phyloP scores from a whole-genome alignment of 305 asterid species.

The Fraxinus latifolia region DNA sequence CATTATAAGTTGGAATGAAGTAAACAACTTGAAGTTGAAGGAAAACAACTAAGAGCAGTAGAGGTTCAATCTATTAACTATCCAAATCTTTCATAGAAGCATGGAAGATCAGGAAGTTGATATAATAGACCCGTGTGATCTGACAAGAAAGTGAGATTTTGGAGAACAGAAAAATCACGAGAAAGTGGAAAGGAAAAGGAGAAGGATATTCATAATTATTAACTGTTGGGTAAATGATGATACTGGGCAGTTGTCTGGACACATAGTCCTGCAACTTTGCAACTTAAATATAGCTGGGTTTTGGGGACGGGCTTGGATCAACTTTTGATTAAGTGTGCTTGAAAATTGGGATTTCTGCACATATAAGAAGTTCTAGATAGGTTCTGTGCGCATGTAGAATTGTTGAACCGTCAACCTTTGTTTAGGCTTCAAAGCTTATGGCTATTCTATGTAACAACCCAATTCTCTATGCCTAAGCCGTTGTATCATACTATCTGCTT shows the following conservation, averaged over 20 bases:
- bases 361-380: background rate
- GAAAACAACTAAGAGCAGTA: background rate
- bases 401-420: background rate
- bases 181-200: background rate
- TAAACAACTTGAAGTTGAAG: background rate
- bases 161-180: background rate
- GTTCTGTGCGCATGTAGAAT: background rate
- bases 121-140: background rate
- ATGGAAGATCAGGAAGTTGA: background rate
- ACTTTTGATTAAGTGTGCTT: background rate
- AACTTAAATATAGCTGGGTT: background rate
- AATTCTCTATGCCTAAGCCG: background rate
- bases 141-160: background rate
- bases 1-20: background rate
- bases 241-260: background rate
- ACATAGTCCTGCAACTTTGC: background rate
- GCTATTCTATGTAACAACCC: background rate
- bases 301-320: background rate
- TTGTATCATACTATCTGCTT: background rate
- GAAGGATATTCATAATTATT: background rate
- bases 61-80: background rate
- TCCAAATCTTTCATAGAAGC: background rate
- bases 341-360: background rate
- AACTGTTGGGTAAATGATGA: background rate
- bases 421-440: background rate